These are phyloP conservation scores for Podaxis carcinomalis DNA, from an alignment of 768 basidiomycete species.

Conservation along the genomic window DNA sequence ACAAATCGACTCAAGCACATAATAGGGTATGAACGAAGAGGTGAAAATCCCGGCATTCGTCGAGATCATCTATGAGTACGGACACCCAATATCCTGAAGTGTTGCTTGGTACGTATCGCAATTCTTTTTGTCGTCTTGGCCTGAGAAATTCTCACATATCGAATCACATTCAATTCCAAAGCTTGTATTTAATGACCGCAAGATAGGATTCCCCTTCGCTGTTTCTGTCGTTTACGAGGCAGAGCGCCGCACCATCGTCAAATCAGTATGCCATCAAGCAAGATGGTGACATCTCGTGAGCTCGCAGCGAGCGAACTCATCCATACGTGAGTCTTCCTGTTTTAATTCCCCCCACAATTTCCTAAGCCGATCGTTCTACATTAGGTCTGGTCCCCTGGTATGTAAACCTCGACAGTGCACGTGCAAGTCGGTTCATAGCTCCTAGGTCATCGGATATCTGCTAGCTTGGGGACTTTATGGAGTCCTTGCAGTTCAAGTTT, in stretches of 20 bases:
- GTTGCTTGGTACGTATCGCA: too few relatives aligned
- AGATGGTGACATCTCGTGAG: neutral
- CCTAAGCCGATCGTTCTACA: neutral
- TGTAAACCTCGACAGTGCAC: neutral
- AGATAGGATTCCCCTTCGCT: too few relatives aligned
- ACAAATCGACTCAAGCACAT: too few relatives aligned
- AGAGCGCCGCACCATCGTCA: neutral
- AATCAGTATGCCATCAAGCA: neutral
- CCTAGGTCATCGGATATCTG: constrained; percentile 27
- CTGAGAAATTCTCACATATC: too few relatives aligned
- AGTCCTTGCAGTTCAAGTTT: constrained; percentile 26
- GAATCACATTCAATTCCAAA: too few relatives aligned
- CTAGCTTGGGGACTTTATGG: constrained; percentile 26
- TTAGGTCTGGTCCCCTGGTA: neutral
- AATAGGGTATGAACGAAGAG: too few relatives aligned
- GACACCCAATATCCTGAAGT: too few relatives aligned
- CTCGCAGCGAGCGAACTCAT: neutral
- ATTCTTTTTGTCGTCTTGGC: too few relatives aligned
- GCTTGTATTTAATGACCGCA: too few relatives aligned
- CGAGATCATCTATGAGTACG: too few relatives aligned
- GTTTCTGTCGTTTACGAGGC: neutral
- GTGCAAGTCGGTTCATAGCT: neutral
- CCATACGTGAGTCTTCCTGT: neutral
- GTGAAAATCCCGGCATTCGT: too few relatives aligned
- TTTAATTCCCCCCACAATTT: neutral